These are phyloP conservation scores for Fusarium luffae DNA, from an alignment of 2,329 filamentous ascomycete genomes.

Conservation along the genomic window DNA sequence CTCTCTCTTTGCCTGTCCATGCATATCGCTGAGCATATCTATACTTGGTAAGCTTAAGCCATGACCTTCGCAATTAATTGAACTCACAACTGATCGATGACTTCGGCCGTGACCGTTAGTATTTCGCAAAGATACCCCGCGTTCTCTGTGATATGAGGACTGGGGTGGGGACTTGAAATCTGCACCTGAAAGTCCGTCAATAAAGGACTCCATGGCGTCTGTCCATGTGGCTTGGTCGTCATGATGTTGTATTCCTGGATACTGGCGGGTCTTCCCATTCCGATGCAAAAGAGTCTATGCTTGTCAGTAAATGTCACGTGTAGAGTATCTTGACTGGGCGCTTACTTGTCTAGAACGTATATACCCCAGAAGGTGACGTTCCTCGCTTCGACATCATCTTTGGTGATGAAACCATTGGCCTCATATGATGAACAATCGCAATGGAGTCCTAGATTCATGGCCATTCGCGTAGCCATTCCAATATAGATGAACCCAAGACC, in stretches of 20 bases:
- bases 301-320: neutral
- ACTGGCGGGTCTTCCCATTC: neutral
- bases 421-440: neutral
- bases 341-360: slow-evolving; percentile 7
- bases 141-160: neutral
- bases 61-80: accelerated
- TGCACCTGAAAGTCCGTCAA: neutral
- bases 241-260: slow-evolving; percentile 18
- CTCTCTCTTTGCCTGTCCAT: slow-evolving; percentile 8
- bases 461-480: slow-evolving; percentile 11
- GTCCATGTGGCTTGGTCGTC: neutral
- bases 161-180: neutral
- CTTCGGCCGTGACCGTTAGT: neutral
- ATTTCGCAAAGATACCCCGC: neutral
- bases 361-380: slow-evolving; percentile 16
- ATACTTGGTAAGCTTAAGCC: neutral
- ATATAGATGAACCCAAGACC: slow-evolving; percentile 14
- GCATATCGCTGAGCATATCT: slow-evolving; percentile 12
- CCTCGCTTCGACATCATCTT: slow-evolving; percentile 3
- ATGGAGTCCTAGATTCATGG: slow-evolving; percentile 12
- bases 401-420: neutral
- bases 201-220: neutral
- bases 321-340: neutral
- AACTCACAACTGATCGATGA: slow-evolving; percentile 11
- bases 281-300: neutral